Evolutionary conservation across 2,329 filamentous ascomycete species (phyloP).

Genomic region (Nemania serpens): DNA sequence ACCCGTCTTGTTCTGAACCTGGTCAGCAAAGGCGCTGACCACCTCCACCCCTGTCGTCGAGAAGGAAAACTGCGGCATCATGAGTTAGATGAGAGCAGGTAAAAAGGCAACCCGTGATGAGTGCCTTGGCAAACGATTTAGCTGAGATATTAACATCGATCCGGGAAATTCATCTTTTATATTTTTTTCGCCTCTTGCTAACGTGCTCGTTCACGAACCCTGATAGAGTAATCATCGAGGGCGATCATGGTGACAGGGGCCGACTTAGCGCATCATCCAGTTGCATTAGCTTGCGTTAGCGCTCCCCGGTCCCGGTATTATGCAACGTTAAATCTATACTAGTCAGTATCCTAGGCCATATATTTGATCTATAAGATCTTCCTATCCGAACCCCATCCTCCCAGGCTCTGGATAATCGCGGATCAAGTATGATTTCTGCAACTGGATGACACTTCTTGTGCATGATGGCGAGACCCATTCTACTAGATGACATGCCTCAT

Average conservation of each 20-base stretch:
- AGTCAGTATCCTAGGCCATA: background rate
- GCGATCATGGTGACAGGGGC: background rate
- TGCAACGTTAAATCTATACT: background rate
- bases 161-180: background rate
- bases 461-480: constrained; percentile 4
- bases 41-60: constrained; percentile 3
- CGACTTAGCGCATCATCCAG: constrained; percentile 8
- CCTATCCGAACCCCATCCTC: background rate
- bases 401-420: background rate
- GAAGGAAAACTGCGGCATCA: constrained; percentile 2
- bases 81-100: background rate
- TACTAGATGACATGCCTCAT: constrained; percentile 12
- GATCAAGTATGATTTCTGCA: background rate
- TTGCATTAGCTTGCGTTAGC: constrained; percentile 5
- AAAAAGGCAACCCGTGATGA: background rate
- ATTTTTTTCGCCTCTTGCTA: background rate
- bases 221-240: background rate
- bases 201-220: background rate
- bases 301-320: background rate
- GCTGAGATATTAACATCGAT: background rate
- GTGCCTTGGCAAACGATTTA: background rate
- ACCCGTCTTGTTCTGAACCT: constrained; percentile 3
- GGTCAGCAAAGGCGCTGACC: constrained; percentile 1
- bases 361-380: background rate
- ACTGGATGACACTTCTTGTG: background rate